Evolutionary conservation across 2,329 filamentous ascomycete species (phyloP).

Genomic region (Phialocephala subalpina): DNA sequence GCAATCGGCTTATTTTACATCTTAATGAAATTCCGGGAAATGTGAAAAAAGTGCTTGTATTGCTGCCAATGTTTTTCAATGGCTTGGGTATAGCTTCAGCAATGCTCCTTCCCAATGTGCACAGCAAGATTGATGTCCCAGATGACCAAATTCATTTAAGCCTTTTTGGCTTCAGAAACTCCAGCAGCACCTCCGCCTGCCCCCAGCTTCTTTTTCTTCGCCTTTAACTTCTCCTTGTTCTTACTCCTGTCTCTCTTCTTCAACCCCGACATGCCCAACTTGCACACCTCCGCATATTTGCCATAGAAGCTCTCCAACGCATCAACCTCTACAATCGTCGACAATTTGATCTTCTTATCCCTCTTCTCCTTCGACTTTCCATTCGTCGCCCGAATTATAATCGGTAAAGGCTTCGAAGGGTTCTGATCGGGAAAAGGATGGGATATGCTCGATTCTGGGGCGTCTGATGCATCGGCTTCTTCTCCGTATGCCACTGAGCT

Average conservation of each 20-base stretch:
- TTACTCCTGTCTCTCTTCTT: constrained; percentile 95
- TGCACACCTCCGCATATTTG: constrained; percentile 90
- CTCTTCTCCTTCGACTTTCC: constrained; percentile 64
- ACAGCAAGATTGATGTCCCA: neutral
- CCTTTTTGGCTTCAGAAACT: constrained; percentile 35
- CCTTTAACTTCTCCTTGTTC: constrained; percentile 80
- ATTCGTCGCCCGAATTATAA: constrained; percentile 86
- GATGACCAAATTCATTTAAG: neutral
- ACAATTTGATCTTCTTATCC: constrained; percentile 74
- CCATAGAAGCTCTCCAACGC: constrained; percentile 83
- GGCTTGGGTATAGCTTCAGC: constrained; percentile 7
- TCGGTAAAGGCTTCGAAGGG: constrained; percentile 66
- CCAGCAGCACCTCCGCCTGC: constrained; percentile 26
- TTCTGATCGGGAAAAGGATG: constrained; percentile 67
- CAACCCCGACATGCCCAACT: constrained; percentile 84
- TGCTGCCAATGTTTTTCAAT: neutral
- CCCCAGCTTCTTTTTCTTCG: constrained; percentile 60
- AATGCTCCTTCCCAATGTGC: neutral
- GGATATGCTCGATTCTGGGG: constrained; percentile 52
- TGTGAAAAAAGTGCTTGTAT: neutral
- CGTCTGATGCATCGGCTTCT: constrained; percentile 23
- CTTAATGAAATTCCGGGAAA: neutral
- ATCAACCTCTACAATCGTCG: constrained; percentile 81
- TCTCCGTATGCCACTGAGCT: constrained; percentile 39
- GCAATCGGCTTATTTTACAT: neutral